Conservation (phyloP, 2,329 filamentous ascomycete species). For the Didymella segeticola region DNA sequence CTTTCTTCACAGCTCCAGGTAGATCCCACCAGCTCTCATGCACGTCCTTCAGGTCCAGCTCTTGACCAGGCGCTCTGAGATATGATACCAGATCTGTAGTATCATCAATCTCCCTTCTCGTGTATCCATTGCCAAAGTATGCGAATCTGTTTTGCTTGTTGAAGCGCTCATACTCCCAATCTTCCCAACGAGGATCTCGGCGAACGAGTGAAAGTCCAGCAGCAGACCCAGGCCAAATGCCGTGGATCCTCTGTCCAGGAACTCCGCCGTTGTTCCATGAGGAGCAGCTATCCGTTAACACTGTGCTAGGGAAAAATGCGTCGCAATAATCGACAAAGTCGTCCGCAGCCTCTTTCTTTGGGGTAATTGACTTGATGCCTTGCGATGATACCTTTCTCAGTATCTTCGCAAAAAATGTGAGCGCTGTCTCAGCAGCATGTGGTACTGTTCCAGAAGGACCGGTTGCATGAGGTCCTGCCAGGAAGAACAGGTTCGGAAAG, state of each 20-base stretch:
- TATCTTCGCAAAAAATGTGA: conserved; percentile 70
- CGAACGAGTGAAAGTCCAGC: conserved; percentile 66
- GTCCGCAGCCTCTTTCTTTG: conserved; percentile 65
- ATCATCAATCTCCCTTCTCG: conserved; percentile 63
- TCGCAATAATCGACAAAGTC: conserved; percentile 68
- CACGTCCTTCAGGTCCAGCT: conserved; percentile 66
- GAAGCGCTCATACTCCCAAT: conserved; percentile 62
- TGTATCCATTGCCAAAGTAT: conserved; percentile 74
- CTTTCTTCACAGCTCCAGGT: conserved; percentile 33
- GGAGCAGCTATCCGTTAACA: conserved; percentile 67
- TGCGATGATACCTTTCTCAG: conserved; percentile 71
- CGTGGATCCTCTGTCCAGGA: conserved; percentile 69
- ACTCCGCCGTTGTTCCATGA: conserved; percentile 73
- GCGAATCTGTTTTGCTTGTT: conserved; percentile 60
- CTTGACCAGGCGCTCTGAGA: conserved; percentile 59
- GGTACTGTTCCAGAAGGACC: conserved; percentile 68
- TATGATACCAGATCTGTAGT: conserved; percentile 69
- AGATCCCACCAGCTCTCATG: conserved; percentile 70
- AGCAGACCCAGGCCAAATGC: conserved; percentile 73
- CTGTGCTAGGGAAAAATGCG: conserved; percentile 57
- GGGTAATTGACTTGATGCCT: conserved; percentile 68
- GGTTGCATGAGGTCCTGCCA: conserved; percentile 59
- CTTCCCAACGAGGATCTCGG: conserved; percentile 64
- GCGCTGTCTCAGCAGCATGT: conserved; percentile 69
- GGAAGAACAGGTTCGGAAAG: conserved; percentile 72